These are phyloP conservation scores for Tetrahymena thermophila DNA, from an alignment of 73 alveolate genomes.

Conservation along the genomic window DNA sequence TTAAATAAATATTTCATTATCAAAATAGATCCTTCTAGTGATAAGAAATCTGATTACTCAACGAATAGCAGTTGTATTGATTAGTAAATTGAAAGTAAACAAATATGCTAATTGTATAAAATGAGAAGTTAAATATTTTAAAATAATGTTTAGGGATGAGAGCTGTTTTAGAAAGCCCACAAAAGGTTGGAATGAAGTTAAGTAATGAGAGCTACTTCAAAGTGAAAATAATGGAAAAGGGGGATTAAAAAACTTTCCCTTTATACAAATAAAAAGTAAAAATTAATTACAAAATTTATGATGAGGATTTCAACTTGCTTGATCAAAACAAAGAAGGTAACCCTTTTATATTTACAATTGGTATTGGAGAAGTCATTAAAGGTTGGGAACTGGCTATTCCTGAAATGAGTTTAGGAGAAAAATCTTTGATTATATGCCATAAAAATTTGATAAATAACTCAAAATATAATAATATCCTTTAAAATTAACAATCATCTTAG, in stretches of 20 bases:
- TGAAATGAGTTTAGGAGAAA: neutral
- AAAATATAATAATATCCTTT: neutral
- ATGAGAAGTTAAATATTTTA: neutral
- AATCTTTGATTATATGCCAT: neutral
- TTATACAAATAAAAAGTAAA: neutral
- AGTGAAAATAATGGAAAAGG: neutral
- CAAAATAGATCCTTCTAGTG: neutral
- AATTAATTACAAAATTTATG: neutral
- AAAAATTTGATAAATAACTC: neutral
- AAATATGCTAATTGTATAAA: neutral
- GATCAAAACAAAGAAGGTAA: neutral
- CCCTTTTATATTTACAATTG: neutral
- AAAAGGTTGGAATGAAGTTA: neutral
- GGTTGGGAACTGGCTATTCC: neutral
- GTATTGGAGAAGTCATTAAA: neutral
- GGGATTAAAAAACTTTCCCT: neutral
- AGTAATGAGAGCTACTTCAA: neutral
- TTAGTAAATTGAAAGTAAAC: neutral
- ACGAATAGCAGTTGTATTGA: neutral
- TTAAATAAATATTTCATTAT: too few species aligned
- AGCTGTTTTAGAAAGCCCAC: neutral
- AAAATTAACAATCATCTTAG: neutral
- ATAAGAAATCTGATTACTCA: neutral
- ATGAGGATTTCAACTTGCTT: neutral
- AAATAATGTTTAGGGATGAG: neutral